phyloP scores from a whole-genome alignment of 306 rosid genomes.

The Trifolium repens region DNA sequence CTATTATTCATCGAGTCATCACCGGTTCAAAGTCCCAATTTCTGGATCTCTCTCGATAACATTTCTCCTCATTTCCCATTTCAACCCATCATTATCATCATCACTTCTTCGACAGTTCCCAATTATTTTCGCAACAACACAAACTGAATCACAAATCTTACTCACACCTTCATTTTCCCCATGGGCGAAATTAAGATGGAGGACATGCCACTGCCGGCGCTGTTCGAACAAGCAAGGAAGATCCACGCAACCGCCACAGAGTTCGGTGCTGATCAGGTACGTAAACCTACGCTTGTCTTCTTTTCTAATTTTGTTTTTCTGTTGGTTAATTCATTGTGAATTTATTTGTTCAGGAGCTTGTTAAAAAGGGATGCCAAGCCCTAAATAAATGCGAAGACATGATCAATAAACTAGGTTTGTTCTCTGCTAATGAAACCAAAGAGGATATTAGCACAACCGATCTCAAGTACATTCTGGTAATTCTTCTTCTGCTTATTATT shows the following conservation, averaged over 20 bases:
- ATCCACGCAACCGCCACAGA: slow-evolving; percentile 72
- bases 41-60: not conserved
- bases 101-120: too few relatives aligned
- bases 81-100: too few relatives aligned
- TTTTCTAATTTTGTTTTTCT: not conserved
- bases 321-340: not conserved
- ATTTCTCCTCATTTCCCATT: too few relatives aligned
- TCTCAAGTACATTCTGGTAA: slow-evolving; percentile 87
- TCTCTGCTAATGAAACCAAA: slow-evolving; percentile 87
- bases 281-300: not conserved
- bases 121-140: not conserved
- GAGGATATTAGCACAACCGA: slow-evolving; percentile 86
- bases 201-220: slow-evolving; percentile 73
- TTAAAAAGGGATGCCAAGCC: slow-evolving; percentile 70
- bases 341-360: slow-evolving; percentile 58
- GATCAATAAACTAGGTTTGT: slow-evolving; percentile 77
- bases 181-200: slow-evolving; percentile 61
- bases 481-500: not conserved
- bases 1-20: too few relatives aligned
- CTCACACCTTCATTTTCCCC: not conserved
- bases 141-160: not conserved
- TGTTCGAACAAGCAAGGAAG: slow-evolving; percentile 84
- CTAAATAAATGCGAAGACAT: slow-evolving; percentile 78
- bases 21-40: not conserved
- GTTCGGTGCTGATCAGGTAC: slow-evolving; percentile 76